phyloP scores from a whole-genome alignment of 2,329 filamentous ascomycete genomes.

The Microthyrium microscopicum region DNA sequence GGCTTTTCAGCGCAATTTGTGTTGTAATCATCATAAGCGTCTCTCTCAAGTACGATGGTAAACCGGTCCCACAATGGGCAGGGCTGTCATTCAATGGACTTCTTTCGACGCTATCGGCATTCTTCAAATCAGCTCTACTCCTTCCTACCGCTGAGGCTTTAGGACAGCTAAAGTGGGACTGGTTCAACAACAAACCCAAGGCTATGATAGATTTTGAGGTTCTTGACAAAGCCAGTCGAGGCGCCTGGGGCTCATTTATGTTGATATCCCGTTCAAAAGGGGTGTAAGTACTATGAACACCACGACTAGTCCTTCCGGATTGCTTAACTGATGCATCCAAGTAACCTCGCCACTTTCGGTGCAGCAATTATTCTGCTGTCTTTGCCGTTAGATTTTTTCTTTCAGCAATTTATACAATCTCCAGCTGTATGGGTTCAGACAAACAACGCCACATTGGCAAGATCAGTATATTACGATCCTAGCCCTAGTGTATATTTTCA shows the following conservation, averaged over 20 bases:
- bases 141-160: conserved; percentile 17
- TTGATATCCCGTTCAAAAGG: conserved; percentile 5
- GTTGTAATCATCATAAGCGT: conserved; percentile 20
- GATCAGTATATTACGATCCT: conserved; percentile 3
- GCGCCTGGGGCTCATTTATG: conserved; percentile 4
- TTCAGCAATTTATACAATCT: conserved; percentile 7
- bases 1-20: conserved; percentile 16
- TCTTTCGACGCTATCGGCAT: conserved; percentile 14
- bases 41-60: conserved; percentile 15
- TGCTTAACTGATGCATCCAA: background rate
- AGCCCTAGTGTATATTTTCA: too few relatives aligned
- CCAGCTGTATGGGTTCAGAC: background rate
- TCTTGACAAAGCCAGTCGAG: conserved; percentile 12
- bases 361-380: conserved; percentile 7
- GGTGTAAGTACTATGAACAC: conserved; percentile 5
- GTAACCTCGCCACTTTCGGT: conserved; percentile 5
- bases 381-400: conserved; percentile 6
- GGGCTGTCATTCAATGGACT: conserved; percentile 18
- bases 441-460: background rate
- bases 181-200: conserved; percentile 17
- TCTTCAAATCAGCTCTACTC: conserved; percentile 15
- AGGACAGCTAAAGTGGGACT: conserved; percentile 22
- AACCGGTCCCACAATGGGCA: conserved; percentile 17
- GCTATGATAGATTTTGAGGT: conserved; percentile 21
- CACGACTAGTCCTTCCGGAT: too few relatives aligned